Percentiles rank a stretch among this genome's conserved stretches.
Conservation (phyloP, 208 protist genomes). For the Leishmania braziliensis region DNA sequence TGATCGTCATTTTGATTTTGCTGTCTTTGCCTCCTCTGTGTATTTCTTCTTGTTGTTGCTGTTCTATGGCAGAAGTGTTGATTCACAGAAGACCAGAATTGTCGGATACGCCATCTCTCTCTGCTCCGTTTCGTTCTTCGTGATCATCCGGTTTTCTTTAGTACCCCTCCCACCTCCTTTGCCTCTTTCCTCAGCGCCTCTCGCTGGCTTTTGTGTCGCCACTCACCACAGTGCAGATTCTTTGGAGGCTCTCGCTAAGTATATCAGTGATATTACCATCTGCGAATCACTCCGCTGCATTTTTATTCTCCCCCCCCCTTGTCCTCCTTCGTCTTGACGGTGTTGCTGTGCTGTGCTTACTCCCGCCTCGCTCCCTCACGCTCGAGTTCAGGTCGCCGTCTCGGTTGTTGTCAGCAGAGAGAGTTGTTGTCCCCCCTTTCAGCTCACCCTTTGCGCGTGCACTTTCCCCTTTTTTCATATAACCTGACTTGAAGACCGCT, state of each 20-base stretch:
- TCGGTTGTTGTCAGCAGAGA: not conserved
- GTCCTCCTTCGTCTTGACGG: not conserved
- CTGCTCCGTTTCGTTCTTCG: not conserved
- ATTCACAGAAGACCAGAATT: not conserved
- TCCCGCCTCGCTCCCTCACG: not conserved
- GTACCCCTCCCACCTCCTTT: not conserved
- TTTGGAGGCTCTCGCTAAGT: not conserved
- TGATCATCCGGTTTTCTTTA: not conserved
- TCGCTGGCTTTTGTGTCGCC: slow-evolving; percentile 1
- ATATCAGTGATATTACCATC: not conserved
- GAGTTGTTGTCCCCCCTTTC: not conserved
- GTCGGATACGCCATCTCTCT: too few species aligned
- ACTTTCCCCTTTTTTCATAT: not conserved
- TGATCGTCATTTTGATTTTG: not conserved
- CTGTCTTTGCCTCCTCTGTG: not conserved
- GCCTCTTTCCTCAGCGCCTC: slow-evolving; percentile 19
- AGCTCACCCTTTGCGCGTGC: not conserved
- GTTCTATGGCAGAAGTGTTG: too few species aligned
- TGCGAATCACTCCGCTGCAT: not conserved
- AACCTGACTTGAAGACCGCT: not conserved
- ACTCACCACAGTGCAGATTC: not conserved
- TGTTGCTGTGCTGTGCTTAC: not conserved
- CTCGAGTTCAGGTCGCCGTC: not conserved
- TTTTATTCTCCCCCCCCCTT: not conserved
- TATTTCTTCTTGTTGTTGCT: not conserved